Base-by-base conservation (phyloP, 495 filamentous ascomycete genomes). In the Sabuloglossum arenarium region DNA sequence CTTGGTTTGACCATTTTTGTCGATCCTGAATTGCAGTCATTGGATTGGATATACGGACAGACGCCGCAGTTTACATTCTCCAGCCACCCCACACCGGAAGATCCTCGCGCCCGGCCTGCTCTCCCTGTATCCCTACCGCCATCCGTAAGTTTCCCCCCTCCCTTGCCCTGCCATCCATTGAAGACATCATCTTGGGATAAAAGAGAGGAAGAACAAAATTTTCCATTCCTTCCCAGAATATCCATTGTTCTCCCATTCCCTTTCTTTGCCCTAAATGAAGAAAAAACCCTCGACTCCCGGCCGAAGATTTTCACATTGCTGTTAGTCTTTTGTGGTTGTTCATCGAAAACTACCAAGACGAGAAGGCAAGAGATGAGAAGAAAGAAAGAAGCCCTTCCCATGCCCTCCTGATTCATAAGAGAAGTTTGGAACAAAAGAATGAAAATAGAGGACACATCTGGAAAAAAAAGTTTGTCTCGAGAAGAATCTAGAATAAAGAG, bases 11-110 rank as follows among this genome's bases (percentile, higher is more conserved):
- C 53, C 14, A 46, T 25, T 56, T 53, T 49, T 55, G 45, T 59
- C 58, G 27, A 60, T 16, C 39, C 27, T 53, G 25, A 53, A 29
- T 29, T 21, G 31, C 47, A 86, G 78, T 86, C 84, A 0, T 63
- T 68, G 5, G 79, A 83, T 12, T 94, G 86, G 85, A 81, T 83
- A 60, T 93, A 81, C 65, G 75, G 73, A 1, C 86, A 94, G 66
- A 95, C 88, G 21, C 88, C 88, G 0, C 78, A 82, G 61, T 94
- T 96, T 64, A 83, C 77, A 25, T 82, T 94, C 49, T 79, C 77
- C 6, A 79, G 74, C 21, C 70, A 73, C 53, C 43, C 65, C 2
- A 60, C 53, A 1, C 51, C 59, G 56, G 60, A 59, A 29, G 58
- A 61, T 51, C 51, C 61, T 24, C 51, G 59, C 16, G 21, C 53